A percentile compares a stretch with the other conserved stretches of the same genome.
phyloP scores from a whole-genome alignment of 2,329 filamentous ascomycete genomes.

The Pseudogymnoascus verrucosus region DNA sequence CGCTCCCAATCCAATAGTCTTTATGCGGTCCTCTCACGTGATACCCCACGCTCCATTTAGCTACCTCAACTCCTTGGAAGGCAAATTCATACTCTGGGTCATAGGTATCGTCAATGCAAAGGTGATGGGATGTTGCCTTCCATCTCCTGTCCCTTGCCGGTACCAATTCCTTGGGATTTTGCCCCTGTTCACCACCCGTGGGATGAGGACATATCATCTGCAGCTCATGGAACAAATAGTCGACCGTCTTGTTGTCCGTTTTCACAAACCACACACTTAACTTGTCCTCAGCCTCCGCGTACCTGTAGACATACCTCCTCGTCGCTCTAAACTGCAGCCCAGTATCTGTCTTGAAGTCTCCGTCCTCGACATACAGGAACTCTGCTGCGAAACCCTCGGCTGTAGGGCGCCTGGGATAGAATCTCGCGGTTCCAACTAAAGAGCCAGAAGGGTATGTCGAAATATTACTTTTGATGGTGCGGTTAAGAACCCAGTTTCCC shows the following conservation, averaged over 20 bases:
- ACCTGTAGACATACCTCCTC: constrained; percentile 65
- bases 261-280: constrained; percentile 69
- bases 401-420: constrained; percentile 55
- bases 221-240: constrained; percentile 70
- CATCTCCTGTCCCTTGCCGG: constrained; percentile 31
- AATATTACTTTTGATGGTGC: constrained; percentile 45
- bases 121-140: constrained; percentile 57
- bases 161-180: neutral
- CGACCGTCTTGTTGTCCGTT: constrained; percentile 50
- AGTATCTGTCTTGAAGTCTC: constrained; percentile 51
- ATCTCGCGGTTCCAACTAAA: constrained; percentile 57
- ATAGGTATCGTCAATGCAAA: constrained; percentile 66
- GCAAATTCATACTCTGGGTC: constrained; percentile 61
- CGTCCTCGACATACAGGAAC: constrained; percentile 63
- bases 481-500: constrained; percentile 58
- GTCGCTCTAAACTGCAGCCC: constrained; percentile 44
- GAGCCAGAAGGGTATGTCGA: constrained; percentile 54
- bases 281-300: constrained; percentile 49
- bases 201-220: constrained; percentile 43
- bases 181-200: constrained; percentile 12
- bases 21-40: constrained; percentile 65
- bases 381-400: constrained; percentile 35
- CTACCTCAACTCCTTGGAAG: constrained; percentile 49
- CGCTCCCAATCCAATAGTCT: constrained; percentile 56
- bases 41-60: constrained; percentile 53